Base-by-base conservation (phyloP, 768 basidiomycete genomes). In the Amanita subjunquillea region DNA sequence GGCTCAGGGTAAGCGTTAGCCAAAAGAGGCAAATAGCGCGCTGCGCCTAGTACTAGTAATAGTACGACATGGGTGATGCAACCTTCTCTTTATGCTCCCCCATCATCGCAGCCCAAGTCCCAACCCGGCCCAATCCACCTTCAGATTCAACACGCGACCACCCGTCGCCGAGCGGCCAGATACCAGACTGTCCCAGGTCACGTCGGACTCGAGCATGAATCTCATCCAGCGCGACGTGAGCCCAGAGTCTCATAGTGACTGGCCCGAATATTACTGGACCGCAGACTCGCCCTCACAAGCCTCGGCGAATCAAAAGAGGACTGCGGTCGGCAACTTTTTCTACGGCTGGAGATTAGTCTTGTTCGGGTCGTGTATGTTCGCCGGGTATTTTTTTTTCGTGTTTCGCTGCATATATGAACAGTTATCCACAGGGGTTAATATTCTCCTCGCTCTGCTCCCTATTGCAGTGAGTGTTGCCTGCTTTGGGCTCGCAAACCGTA, bases 361-460 rank as follows among this genome's bases (percentile, higher is more conserved):
- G 44, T 66, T 74, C 50, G 75, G 75, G 48, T 83, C 83, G 44
- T 85, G 82, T 83, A 57, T 55, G 80, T 27, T 17, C 9, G 6
- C 23, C 17, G 1, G 62, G 15, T 57, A 32, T 27, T 49, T 22
- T 49, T 22, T 17, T 13, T 17, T 4, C 15, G 40, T 37, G 36
- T 53, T 34, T 5, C 23, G 53, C 42, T 6, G 8, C 23, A 23
- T 12, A 44, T 42, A 17, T 7, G 41, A 13, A 48, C 51, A 52
- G 13, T 44, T 47, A 20, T 42, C 17, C 48, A 7, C 50, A 89
- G 86, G 85, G 85, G 62, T 90, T 37, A 89, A 90, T 57, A 27
- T 85, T 52, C 68, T 87, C 25, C 66, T 89, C 6, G 53, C 85
- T 15, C 69, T 83, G 48, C 74, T 90, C 27, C 87, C 87, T 9